Percentiles rank a stretch among this genome's conserved stretches.
phyloP scores from a whole-genome alignment of 2,329 filamentous ascomycete genomes.

The Rosellinia necatrix region DNA sequence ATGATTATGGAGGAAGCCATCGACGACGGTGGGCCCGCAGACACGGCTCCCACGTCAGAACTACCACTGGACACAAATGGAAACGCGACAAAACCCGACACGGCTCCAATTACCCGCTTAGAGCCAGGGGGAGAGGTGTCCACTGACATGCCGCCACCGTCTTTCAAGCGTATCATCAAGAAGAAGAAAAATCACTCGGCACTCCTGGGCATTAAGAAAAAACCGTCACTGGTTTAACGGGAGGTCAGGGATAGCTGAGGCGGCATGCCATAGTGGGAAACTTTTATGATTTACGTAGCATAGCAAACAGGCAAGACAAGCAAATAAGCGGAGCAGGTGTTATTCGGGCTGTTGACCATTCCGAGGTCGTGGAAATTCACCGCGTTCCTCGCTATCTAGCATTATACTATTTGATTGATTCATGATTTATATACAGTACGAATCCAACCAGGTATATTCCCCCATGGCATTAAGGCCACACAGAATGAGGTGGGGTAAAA shows the following conservation, averaged over 20 bases:
- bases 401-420: background rate
- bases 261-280: background rate
- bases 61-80: slow-evolving; percentile 11
- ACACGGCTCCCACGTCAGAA: slow-evolving; percentile 4
- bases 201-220: slow-evolving; percentile 86
- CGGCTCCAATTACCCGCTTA: slow-evolving; percentile 36
- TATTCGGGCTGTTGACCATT: background rate
- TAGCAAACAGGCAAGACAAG: slow-evolving; percentile 15
- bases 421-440: too few relatives aligned
- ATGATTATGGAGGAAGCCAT: slow-evolving; percentile 54
- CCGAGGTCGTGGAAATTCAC: background rate
- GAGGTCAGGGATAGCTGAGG: background rate
- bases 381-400: background rate
- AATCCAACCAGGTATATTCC: too few relatives aligned
- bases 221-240: slow-evolving; percentile 59
- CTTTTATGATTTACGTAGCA: slow-evolving; percentile 9
- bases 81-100: background rate
- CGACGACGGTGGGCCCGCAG: slow-evolving; percentile 33
- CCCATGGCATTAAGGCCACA: too few relatives aligned
- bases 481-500: too few relatives aligned
- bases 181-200: slow-evolving; percentile 83
- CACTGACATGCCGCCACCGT: slow-evolving; percentile 58
- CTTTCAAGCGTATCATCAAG: slow-evolving; percentile 78
- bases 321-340: slow-evolving; percentile 7
- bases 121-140: slow-evolving; percentile 12